Evolutionary conservation across 2,329 filamentous ascomycete species (phyloP).

Genomic region (Epichloe scottii): DNA sequence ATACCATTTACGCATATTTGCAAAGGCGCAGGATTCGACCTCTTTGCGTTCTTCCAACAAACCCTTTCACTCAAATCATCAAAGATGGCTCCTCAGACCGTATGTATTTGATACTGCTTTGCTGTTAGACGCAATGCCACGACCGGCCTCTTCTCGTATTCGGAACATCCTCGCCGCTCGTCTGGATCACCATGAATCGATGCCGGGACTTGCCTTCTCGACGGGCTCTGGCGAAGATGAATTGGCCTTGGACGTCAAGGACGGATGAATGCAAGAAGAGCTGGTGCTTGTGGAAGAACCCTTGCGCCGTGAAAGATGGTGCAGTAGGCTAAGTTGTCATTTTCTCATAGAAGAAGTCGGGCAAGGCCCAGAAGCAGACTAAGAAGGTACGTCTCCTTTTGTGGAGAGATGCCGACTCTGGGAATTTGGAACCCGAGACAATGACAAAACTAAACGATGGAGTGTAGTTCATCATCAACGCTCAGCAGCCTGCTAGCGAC

Average conservation of each 20-base stretch:
- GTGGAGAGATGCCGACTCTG: no score
- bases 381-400: slow-evolving; percentile 53
- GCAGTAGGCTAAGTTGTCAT: slow-evolving; percentile 92
- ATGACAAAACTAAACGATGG: neutral
- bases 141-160: neutral
- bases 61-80: slow-evolving; percentile 16
- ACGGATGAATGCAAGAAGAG: neutral
- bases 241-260: neutral
- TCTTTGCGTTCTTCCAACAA: slow-evolving; percentile 40
- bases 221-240: neutral
- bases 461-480: slow-evolving; percentile 92
- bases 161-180: neutral
- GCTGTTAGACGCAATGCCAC: slow-evolving; percentile 52
- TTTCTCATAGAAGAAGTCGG: slow-evolving; percentile 46
- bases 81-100: slow-evolving; percentile 77
- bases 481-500: slow-evolving; percentile 93
- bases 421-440: neutral
- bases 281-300: neutral
- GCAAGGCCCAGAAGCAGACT: slow-evolving; percentile 65
- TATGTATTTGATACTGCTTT: slow-evolving; percentile 86
- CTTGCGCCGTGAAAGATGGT: slow-evolving; percentile 23
- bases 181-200: neutral
- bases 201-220: neutral
- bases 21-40: slow-evolving; percentile 70
- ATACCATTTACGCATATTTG: slow-evolving; percentile 6